Percentiles rank a stretch among this genome's conserved stretches.
Evolutionary conservation across 352 stramenopile genomes (phyloP).

Genomic region (Pythium scleroteichum): DNA sequence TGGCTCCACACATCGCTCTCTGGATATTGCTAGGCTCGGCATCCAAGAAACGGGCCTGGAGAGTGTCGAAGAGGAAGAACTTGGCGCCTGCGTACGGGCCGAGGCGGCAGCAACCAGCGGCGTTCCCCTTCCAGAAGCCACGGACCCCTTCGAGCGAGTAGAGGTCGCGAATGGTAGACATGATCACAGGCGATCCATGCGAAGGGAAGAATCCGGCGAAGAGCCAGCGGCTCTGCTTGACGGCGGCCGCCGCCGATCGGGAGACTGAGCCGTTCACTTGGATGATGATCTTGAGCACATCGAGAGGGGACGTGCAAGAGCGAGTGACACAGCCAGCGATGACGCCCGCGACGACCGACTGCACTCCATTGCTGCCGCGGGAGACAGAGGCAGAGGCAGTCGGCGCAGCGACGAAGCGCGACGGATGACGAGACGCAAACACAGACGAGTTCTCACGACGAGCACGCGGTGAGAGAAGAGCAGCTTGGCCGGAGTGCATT

Average conservation of each 20-base stretch:
- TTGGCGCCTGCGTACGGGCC: constrained; percentile 79
- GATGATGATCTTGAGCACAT: constrained; percentile 86
- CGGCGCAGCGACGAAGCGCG: constrained; percentile 12
- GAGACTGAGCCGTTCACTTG: constrained; percentile 60
- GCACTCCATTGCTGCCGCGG: constrained; percentile 34
- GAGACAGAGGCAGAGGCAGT: constrained; percentile 4
- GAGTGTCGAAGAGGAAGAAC: constrained; percentile 77
- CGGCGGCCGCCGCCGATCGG: constrained; percentile 30
- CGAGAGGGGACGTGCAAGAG: constrained; percentile 77
- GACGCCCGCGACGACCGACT: constrained; percentile 72
- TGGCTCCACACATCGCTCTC: constrained; percentile 55
- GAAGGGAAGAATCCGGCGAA: constrained; percentile 17
- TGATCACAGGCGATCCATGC: constrained; percentile 26
- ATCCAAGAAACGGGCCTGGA: constrained; percentile 54
- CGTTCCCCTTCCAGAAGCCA: constrained; percentile 82
- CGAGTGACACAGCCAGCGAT: constrained; percentile 81
- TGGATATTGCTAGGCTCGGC: constrained; percentile 43
- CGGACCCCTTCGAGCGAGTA: constrained; percentile 68
- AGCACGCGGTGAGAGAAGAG: constrained; percentile 5
- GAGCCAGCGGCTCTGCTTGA: constrained; percentile 14
- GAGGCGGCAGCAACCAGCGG: constrained; percentile 72
- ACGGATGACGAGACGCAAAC: constrained; percentile 10
- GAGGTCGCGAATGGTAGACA: constrained; percentile 50
- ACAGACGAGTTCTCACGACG: constrained; percentile 17
- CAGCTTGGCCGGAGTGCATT: constrained; percentile 8